Base-by-base conservation (phyloP, 2,329 filamentous ascomycete species). In the Fusarium camptoceras region DNA sequence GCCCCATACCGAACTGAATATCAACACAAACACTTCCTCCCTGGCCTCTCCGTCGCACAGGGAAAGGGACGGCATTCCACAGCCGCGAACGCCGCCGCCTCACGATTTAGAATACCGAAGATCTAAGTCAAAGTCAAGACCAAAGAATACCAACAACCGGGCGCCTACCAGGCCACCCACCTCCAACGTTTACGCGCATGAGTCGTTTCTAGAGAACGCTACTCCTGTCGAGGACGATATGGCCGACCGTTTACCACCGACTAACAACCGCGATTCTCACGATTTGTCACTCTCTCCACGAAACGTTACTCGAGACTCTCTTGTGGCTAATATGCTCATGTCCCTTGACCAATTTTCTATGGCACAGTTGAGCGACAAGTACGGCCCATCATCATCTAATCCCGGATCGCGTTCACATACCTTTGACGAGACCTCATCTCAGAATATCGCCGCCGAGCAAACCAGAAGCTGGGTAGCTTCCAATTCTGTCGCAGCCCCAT, bases 261-360 rank as follows among this genome's bases (percentile, higher is more conserved):
- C 66, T 69, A 76, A 68, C 72, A 77, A 79, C 57, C 83, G 86
- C 71, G 90, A 94, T 81, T 94, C 92, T 50, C 94, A 98, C 84
- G 94, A 97, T 79, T 86, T 98, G 67, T 94, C 93, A 61, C 86
- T 97, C 75, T 91, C 91, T 53, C 89, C 92, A 50, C 86, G 90
- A 66, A 89, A 93, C 78, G 89, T 93, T 68, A 93, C 92, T 42
- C 90, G 95, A 73, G 93, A 97, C 77, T 98, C 94, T 37, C 90
- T 99, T 72, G 94, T 99, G 64, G 92, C 96, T 80, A 97, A 98
- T 80, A 96, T 99, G 91, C 89, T 98, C 65, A 85, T 96, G 71
- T 97, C 94, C 42, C 90, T 99, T 70, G 95, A 97, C 81, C 92
- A 95, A 79, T 89, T 95, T 77, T 91, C 88, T 42, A 85, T 88